These are phyloP conservation scores for Bacidia gigantensis DNA, from an alignment of 495 filamentous ascomycete genomes.

Conservation along the genomic window DNA sequence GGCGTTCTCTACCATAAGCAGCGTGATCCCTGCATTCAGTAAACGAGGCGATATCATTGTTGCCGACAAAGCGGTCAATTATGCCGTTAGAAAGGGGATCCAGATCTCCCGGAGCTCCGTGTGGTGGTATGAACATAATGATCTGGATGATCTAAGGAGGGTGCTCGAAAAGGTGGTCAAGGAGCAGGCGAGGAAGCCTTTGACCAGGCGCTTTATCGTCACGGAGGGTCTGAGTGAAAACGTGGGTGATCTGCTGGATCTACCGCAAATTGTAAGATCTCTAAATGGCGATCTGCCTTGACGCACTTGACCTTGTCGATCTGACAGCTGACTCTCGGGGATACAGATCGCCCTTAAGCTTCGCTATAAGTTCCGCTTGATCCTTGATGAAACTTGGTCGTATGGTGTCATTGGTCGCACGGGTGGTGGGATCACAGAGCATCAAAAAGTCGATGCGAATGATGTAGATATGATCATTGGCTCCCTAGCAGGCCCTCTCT, in stretches of 20 bases:
- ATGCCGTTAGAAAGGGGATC: slow-evolving; percentile 82
- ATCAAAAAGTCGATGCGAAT: slow-evolving; percentile 82
- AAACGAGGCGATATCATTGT: slow-evolving; percentile 98
- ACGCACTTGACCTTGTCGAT: too few relatives aligned
- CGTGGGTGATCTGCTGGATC: slow-evolving; percentile 68
- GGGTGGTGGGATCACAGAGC: slow-evolving; percentile 83
- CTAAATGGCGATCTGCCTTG: not conserved
- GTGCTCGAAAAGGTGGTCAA: slow-evolving; percentile 74
- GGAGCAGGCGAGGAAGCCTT: slow-evolving; percentile 73
- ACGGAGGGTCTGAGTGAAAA: slow-evolving; percentile 93
- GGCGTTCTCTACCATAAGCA: slow-evolving; percentile 85
- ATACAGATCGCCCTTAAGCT: slow-evolving; percentile 83
- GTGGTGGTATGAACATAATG: slow-evolving; percentile 89
- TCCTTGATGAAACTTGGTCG: slow-evolving; percentile 93
- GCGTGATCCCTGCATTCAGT: slow-evolving; percentile 88
- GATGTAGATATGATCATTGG: slow-evolving; percentile 94
- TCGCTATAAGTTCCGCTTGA: slow-evolving; percentile 92
- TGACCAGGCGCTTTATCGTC: slow-evolving; percentile 90
- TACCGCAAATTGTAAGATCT: slow-evolving; percentile 65
- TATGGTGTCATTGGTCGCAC: slow-evolving; percentile 88
- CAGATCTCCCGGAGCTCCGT: slow-evolving; percentile 85
- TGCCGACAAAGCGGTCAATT: slow-evolving; percentile 90
- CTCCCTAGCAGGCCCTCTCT: slow-evolving; percentile 76
- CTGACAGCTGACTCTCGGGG: too few relatives aligned
- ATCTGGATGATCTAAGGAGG: slow-evolving; percentile 82